Base-by-base conservation (phyloP, 257 asterid genomes). In the Salvia rosmarinus region DNA sequence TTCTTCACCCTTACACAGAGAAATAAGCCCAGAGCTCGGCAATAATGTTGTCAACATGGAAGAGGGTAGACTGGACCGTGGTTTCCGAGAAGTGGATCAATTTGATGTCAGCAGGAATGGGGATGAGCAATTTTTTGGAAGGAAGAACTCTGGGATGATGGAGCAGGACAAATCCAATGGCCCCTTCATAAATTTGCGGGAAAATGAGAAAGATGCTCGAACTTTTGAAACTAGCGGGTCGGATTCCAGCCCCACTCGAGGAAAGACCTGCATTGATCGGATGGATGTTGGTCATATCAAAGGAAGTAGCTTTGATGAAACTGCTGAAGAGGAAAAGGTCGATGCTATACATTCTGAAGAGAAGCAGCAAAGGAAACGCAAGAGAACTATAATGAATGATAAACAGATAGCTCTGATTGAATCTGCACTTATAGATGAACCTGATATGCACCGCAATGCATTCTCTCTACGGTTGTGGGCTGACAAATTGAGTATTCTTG, bases 361-460 rank as follows among this genome's bases (percentile, higher is more conserved):
- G 85, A 91, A 76, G 82, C 92, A 84, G 70, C 95, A 86, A 75
- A 87, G 90, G 81, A 95, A 91, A 77, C 92, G 99, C 68, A 95
- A 95, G 78, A 82, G 99, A 16, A 88, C 97, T 44, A 71, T 95
- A 67, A 95, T 95, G 99, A 92, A 92, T 50, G 99, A 91, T 28
- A 81, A 79, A 44, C 99, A 95, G 82, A 84, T 95, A 16, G 72
- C 83, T 49, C 88, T 85, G 37, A 82, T 91, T 23, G 99, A 95
- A 84, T 78, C 82, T 62, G 98, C 99, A 46, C 83, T 95, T 59
- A 66, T 72, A 56, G 84, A 81, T 13, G 97, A 95, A 83, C 98
- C 98, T 65, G 95, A 88, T 72, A 84, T 95, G 97, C 98, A 95
- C 75, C 92, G 98, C 43, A 91, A 91, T 79, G 81, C 88, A 63